A percentile compares a stretch with the other conserved stretches of the same genome.
Evolutionary conservation across 2,329 filamentous ascomycete genomes (phyloP).

Genomic region (Alternaria rosae): DNA sequence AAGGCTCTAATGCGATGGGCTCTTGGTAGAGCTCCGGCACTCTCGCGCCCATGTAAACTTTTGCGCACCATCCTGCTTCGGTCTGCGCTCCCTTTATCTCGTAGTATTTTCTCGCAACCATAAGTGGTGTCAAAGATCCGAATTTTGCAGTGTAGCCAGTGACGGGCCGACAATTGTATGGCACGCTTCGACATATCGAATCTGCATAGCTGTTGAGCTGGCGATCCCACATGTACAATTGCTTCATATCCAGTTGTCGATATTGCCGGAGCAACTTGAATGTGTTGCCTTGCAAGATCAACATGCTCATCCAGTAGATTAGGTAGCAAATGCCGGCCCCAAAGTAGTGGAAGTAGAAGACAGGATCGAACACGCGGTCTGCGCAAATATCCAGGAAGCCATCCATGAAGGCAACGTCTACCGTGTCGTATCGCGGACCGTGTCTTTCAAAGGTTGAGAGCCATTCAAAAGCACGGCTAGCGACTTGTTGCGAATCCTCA

Average conservation of each 20-base stretch:
- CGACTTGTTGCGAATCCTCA: conserved; percentile 34
- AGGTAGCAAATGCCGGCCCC: conserved; percentile 44
- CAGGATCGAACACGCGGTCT: conserved; percentile 38
- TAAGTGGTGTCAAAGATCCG: conserved; percentile 43
- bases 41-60: conserved; percentile 36
- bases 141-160: conserved; percentile 45
- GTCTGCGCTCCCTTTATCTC: conserved; percentile 36
- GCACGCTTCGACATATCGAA: conserved; percentile 42
- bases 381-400: conserved; percentile 37
- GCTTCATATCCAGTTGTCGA: conserved; percentile 37
- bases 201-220: conserved; percentile 43
- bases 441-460: conserved; percentile 40
- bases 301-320: conserved; percentile 49
- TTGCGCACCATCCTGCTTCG: conserved; percentile 42
- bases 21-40: conserved; percentile 44
- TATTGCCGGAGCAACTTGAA: conserved; percentile 38
- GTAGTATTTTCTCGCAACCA: conserved; percentile 46
- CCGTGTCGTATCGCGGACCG: conserved; percentile 39
- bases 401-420: conserved; percentile 32
- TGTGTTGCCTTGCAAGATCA: conserved; percentile 46
- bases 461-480: conserved; percentile 39
- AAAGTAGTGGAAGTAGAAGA: conserved; percentile 44
- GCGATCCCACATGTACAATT: conserved; percentile 42
- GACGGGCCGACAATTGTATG: conserved; percentile 37
- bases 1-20: conserved; percentile 35